Percentiles rank a stretch among this genome's conserved stretches.
phyloP scores from a whole-genome alignment of 2,329 filamentous ascomycete genomes.

The Hypoxylon sp. region DNA sequence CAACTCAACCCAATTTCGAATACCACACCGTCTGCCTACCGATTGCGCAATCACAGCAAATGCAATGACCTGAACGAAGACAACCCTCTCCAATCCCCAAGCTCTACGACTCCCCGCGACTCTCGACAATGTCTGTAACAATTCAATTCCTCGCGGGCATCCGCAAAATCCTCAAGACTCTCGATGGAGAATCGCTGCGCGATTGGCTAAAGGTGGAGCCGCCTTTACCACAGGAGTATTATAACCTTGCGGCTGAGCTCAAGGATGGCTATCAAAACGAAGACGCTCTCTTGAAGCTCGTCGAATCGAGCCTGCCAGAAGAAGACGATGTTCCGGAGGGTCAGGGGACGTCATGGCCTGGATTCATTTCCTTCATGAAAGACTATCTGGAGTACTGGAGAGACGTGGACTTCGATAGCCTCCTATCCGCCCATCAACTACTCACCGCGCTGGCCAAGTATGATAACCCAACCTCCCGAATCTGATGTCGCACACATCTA shows the following conservation, averaged over 20 bases:
- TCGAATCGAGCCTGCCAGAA: conserved; percentile 75
- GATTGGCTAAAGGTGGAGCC: conserved; percentile 83
- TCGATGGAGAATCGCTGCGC: conserved; percentile 76
- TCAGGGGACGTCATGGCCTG: conserved; percentile 78
- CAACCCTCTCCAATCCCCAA: conserved; percentile 8
- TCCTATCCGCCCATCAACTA: conserved; percentile 81
- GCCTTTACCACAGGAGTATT: conserved; percentile 76
- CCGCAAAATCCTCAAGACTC: conserved; percentile 71
- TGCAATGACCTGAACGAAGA: conserved; percentile 27
- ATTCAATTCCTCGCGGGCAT: conserved; percentile 78
- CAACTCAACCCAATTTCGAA: not conserved
- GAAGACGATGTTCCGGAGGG: conserved; percentile 76
- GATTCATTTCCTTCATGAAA: conserved; percentile 83
- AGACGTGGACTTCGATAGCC: conserved; percentile 82
- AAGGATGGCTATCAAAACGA: conserved; percentile 68
- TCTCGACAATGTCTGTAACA: conserved; percentile 70
- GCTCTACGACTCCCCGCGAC: not conserved
- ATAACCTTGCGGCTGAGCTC: conserved; percentile 77
- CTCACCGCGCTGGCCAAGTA: conserved; percentile 83
- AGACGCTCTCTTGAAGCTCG: conserved; percentile 72
- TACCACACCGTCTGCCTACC: not conserved
- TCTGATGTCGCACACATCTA: conserved; percentile 12
- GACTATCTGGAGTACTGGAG: conserved; percentile 86
- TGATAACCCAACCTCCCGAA: conserved; percentile 53
- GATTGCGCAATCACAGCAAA: conserved; percentile 1